Conservation (phyloP, 768 basidiomycete genomes). For the Tremella fuciformis region DNA sequence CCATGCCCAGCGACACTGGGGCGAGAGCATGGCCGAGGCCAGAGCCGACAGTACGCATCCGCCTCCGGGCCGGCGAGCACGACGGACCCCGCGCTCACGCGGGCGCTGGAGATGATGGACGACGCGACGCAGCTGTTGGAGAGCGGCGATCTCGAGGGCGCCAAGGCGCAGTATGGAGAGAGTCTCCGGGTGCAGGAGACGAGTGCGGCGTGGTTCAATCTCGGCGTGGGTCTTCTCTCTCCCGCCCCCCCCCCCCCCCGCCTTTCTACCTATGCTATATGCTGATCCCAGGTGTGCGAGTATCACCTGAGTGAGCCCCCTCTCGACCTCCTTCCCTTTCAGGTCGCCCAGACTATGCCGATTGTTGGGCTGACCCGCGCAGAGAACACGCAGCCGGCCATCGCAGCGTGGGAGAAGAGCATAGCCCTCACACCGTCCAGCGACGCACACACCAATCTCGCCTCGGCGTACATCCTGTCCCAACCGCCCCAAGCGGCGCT, state of each 20-base stretch:
- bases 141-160: slow-evolving; percentile 43
- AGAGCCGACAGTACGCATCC: slow-evolving; percentile 8
- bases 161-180: slow-evolving; percentile 35
- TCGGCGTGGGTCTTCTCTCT: slow-evolving; percentile 41
- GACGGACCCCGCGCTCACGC: slow-evolving; percentile 34
- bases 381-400: slow-evolving; percentile 45
- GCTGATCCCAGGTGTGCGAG: slow-evolving; percentile 41
- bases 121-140: slow-evolving; percentile 38
- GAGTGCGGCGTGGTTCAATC: slow-evolving; percentile 46
- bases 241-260: not conserved
- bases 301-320: slow-evolving; percentile 36
- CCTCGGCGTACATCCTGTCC: slow-evolving; percentile 52
- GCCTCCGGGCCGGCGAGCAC: slow-evolving; percentile 20
- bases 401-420: slow-evolving; percentile 47
- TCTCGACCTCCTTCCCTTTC: not conserved
- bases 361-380: not conserved
- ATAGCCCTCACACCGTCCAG: slow-evolving; percentile 41
- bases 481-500: slow-evolving; percentile 51
- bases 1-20: too few relatives aligned
- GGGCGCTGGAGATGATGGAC: slow-evolving; percentile 40
- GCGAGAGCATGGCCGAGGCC: too few relatives aligned
- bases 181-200: slow-evolving; percentile 39
- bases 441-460: slow-evolving; percentile 53
- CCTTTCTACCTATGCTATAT: not conserved
- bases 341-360: not conserved